These are phyloP conservation scores for Ceratobasidium sp. DNA, from an alignment of 1,284 basidiomycete species.

Conservation along the genomic window DNA sequence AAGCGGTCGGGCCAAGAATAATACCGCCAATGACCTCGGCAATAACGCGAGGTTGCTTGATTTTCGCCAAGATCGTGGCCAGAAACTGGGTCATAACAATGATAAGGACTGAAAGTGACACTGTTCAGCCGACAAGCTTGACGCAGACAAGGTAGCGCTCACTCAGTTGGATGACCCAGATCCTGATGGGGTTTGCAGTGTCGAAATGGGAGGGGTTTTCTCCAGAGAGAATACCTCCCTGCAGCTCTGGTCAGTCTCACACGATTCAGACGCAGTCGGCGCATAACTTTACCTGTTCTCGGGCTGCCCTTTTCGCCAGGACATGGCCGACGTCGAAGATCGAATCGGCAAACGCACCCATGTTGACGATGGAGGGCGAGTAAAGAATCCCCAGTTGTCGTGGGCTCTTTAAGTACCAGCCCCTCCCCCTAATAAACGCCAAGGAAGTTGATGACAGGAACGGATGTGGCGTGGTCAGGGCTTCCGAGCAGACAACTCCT, in stretches of 20 bases:
- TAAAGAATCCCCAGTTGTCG: neutral
- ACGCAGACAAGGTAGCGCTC: slow-evolving; percentile 42
- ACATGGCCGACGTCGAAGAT: slow-evolving; percentile 48
- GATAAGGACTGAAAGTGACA: slow-evolving; percentile 63
- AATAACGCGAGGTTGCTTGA: slow-evolving; percentile 86
- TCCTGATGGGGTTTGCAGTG: slow-evolving; percentile 67
- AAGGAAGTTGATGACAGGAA: slow-evolving; percentile 25
- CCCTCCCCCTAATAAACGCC: neutral
- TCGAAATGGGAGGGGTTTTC: slow-evolving; percentile 70
- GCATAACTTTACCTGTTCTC: slow-evolving; percentile 55
- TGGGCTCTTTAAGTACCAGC: neutral
- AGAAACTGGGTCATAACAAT: slow-evolving; percentile 76
- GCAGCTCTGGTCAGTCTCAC: neutral
- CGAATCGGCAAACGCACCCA: slow-evolving; percentile 55
- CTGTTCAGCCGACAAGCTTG: neutral
- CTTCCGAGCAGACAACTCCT: neutral
- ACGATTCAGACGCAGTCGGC: neutral
- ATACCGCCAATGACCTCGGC: slow-evolving; percentile 88
- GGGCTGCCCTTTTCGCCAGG: slow-evolving; percentile 53
- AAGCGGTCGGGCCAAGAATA: slow-evolving; percentile 74
- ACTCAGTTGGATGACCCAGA: slow-evolving; percentile 86
- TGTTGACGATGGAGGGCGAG: slow-evolving; percentile 38
- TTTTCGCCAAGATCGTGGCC: slow-evolving; percentile 63
- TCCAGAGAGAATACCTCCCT: slow-evolving; percentile 70
- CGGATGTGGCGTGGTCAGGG: neutral